Evolutionary conservation across 2,329 filamentous ascomycete genomes (phyloP), one percentile per base, ranked within the genome.

Genomic region (Dryadomyces sulphureus): DNA sequence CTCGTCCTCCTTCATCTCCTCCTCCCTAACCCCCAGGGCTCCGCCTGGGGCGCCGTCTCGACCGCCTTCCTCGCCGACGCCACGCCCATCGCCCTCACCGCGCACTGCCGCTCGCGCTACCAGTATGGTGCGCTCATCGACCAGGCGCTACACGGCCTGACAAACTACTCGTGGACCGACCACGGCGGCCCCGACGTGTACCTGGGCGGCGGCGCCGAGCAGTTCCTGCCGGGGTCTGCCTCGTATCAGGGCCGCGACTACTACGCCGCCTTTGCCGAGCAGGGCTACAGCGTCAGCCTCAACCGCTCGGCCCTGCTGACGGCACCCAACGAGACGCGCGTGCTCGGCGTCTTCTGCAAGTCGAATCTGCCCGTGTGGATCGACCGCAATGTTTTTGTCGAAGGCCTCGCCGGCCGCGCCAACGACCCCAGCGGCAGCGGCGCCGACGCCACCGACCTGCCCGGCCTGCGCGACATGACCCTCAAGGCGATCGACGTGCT

Each of bases 401-500:
- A 79, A 21, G 88, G 90, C 64, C 66, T 90, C 21, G 66, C 70
- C 53, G 68, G 62, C 40, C 70, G 81, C 51, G 72, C 73, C 48
- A 85, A 89, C 60, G 72, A 81, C 54, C 84, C 86, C 1, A 68
- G 74, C 11, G 84, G 84, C 43, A 71, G 71, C 50, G 69, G 72
- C 38, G 67, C 65, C 16, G 67, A 81, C 36, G 84, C 84, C 5
- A 68, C 73, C 7, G 84, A 92, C 57, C 76, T 90, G 24, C 86
- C 86, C 1, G 86, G 86, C 5, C 76, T 92, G 43, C 90, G 87
- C 65, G 84, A 92, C 39, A 93, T 93, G 86, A 89, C 86, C 0
- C 68, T 89, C 54, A 93, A 93, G 68, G 85, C 85, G 21, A 74
- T 92, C 43, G 84, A 90, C 49, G 77, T 90, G 45, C 74, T 92